Percentiles rank a stretch among this genome's conserved stretches.
Evolutionary conservation across 768 basidiomycete genomes (phyloP).

Genomic region (Hygrophoropsis aurantiaca): DNA sequence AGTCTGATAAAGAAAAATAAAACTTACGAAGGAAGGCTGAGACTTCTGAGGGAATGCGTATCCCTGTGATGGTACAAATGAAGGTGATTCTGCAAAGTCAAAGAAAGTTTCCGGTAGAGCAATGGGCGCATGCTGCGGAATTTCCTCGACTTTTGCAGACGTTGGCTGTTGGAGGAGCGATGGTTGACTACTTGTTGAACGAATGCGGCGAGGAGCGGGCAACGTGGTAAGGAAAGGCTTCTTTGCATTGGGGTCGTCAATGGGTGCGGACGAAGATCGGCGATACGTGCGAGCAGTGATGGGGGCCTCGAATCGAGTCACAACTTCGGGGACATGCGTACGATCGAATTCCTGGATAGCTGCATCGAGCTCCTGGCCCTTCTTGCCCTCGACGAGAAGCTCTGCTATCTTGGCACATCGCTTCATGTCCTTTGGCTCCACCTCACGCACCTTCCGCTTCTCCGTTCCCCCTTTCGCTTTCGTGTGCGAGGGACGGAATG

Average conservation of each 20-base stretch:
- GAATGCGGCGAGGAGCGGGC: conserved; percentile 14
- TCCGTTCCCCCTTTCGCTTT: conserved; percentile 28
- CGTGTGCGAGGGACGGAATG: conserved; percentile 63
- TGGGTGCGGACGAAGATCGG: conserved; percentile 64
- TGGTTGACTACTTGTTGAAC: conserved; percentile 25
- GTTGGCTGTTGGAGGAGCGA: background rate
- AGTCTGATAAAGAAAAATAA: background rate
- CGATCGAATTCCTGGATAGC: conserved; percentile 63
- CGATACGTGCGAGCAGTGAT: conserved; percentile 71
- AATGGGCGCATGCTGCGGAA: conserved; percentile 6
- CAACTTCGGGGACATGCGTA: conserved; percentile 54
- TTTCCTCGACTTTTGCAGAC: conserved; percentile 4
- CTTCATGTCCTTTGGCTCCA: conserved; percentile 52
- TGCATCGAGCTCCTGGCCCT: conserved; percentile 56
- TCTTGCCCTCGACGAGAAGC: conserved; percentile 65
- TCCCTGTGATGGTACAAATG: conserved; percentile 31
- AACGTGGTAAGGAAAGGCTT: conserved; percentile 26
- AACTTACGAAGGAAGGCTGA: conserved; percentile 52
- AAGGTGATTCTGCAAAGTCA: conserved; percentile 31
- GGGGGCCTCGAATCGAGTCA: conserved; percentile 72
- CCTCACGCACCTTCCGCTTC: conserved; percentile 36
- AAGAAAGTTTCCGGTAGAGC: conserved; percentile 21
- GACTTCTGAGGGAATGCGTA: conserved; percentile 34
- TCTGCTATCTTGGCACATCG: conserved; percentile 69
- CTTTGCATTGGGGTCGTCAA: conserved; percentile 38